phyloP scores from a whole-genome alignment of 2,329 filamentous ascomycete species.

The Fusarium camptoceras region DNA sequence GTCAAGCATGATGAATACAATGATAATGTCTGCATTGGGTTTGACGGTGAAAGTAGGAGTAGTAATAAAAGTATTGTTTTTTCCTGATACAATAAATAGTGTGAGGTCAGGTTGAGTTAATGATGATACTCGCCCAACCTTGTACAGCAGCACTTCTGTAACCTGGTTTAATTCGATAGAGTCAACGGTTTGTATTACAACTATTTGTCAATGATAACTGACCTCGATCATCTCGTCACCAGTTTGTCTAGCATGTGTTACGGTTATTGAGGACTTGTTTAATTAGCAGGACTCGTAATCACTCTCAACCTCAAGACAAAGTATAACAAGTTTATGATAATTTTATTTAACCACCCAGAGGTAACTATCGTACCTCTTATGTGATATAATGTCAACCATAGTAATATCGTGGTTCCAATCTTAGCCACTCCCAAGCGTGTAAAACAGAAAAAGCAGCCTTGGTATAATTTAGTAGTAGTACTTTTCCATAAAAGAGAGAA shows the following conservation, averaged over 20 bases:
- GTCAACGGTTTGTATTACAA: neutral
- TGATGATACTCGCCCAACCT: neutral
- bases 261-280: neutral
- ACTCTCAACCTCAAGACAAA: neutral
- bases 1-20: neutral
- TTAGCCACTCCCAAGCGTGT: neutral
- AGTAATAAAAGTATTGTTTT: neutral
- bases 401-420: constrained; percentile 13
- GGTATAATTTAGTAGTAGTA: constrained; percentile 24
- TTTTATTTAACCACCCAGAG: neutral
- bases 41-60: neutral
- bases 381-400: neutral
- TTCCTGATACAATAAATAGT: neutral
- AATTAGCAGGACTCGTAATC: neutral
- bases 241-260: neutral
- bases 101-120: neutral
- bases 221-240: neutral
- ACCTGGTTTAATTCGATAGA: neutral
- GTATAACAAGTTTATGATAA: neutral
- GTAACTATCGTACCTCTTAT: neutral
- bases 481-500: constrained; percentile 21
- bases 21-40: neutral
- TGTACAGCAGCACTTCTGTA: neutral
- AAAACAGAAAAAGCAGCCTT: constrained; percentile 7
- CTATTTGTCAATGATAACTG: neutral